Percentiles rank a stretch among this genome's conserved stretches.
Conservation (phyloP, 2,329 filamentous ascomycete genomes). For the Exophiala lecanii-corni region DNA sequence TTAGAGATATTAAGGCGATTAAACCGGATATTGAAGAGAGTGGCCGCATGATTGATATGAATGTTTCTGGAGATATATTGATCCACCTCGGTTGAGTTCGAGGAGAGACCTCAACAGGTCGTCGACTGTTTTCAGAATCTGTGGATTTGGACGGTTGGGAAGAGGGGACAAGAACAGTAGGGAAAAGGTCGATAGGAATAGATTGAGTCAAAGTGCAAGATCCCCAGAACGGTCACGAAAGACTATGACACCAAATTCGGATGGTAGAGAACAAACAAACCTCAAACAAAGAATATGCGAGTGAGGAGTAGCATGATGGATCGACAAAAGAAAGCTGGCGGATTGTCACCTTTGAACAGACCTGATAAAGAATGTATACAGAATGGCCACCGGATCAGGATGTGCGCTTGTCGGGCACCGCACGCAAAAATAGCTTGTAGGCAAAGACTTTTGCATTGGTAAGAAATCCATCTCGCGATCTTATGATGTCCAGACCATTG, state of each 20-base stretch:
- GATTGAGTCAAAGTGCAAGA: background rate
- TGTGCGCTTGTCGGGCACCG: too few species aligned
- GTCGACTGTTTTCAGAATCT: too few species aligned
- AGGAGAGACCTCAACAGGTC: too few species aligned
- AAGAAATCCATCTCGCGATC: too few species aligned
- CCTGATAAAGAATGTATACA: constrained; percentile 13
- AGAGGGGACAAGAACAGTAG: too few species aligned
- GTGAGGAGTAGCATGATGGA: background rate
- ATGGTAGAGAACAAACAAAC: background rate
- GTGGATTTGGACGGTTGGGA: too few species aligned
- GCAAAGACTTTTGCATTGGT: constrained; percentile 3
- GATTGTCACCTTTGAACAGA: constrained; percentile 8
- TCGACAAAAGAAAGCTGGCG: constrained; percentile 14
- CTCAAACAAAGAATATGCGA: background rate
- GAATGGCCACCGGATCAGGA: too few species aligned
- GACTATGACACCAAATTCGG: background rate
- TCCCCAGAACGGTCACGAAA: background rate
- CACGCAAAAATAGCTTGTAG: constrained; percentile 12
- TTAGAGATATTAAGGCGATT: constrained; percentile 8
- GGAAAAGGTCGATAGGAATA: background rate
- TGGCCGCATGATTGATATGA: background rate
- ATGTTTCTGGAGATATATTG: too few species aligned
- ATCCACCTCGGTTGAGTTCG: too few species aligned
- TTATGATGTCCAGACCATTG: too few species aligned
- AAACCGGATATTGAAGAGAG: constrained; percentile 1